Percentiles rank a stretch among this genome's conserved stretches.
Conservation (phyloP, 2,329 filamentous ascomycete species). For the Pseudogymnoascus sp. region DNA sequence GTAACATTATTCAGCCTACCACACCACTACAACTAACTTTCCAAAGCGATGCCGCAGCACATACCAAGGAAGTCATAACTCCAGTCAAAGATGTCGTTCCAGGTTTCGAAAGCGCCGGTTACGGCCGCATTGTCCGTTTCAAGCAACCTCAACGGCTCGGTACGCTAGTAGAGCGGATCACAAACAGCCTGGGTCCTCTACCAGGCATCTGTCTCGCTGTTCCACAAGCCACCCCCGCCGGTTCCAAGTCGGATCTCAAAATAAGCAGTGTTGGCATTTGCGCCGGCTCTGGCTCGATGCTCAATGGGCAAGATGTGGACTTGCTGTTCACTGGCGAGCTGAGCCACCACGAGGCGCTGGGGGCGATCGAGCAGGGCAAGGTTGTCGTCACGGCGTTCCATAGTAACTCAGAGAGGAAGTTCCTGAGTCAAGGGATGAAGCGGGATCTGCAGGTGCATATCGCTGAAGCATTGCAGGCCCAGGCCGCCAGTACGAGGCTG, state of each 20-base stretch:
- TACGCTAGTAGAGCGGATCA: constrained; percentile 20
- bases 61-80: constrained; percentile 21
- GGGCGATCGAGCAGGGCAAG: constrained; percentile 74
- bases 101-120: constrained; percentile 25
- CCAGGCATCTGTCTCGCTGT: constrained; percentile 22
- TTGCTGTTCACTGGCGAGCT: constrained; percentile 87
- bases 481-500: constrained; percentile 26
- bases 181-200: constrained; percentile 13
- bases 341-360: constrained; percentile 84
- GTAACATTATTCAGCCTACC: neutral
- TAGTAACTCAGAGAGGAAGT: constrained; percentile 84
- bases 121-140: constrained; percentile 27
- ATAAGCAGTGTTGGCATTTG: constrained; percentile 75
- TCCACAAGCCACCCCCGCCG: constrained; percentile 21
- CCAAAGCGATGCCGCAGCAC: neutral
- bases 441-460: constrained; percentile 55
- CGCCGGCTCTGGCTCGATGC: constrained; percentile 73
- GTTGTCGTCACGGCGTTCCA: constrained; percentile 83
- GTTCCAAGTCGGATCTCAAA: constrained; percentile 21
- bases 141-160: constrained; percentile 19
- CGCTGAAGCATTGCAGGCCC: constrained; percentile 44
- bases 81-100: constrained; percentile 17
- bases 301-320: constrained; percentile 64
- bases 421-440: constrained; percentile 63
- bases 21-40: constrained; percentile 21